Conservation (phyloP, 2,329 filamentous ascomycete species). For the Xylaria digitata region DNA sequence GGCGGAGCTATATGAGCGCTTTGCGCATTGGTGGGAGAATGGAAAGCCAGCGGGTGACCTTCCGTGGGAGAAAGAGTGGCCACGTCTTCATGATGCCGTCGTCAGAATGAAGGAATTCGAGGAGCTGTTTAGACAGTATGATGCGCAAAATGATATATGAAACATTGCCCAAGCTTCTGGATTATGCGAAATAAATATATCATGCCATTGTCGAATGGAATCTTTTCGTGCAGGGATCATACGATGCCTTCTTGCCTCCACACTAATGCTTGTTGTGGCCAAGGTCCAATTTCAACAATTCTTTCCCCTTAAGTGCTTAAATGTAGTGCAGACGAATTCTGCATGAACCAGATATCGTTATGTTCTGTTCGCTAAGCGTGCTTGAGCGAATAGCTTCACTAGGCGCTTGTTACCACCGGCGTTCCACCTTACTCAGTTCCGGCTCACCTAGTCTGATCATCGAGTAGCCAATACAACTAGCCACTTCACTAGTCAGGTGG, state of each 20-base stretch:
- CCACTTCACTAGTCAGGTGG: too few species aligned
- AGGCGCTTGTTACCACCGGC: constrained; percentile 4
- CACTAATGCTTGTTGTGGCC: neutral
- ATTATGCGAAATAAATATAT: neutral
- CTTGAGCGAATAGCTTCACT: neutral
- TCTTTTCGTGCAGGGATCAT: neutral
- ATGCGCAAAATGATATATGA: constrained; percentile 28
- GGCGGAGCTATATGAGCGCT: constrained; percentile 67
- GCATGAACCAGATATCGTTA: too few species aligned
- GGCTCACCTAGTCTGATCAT: too few species aligned
- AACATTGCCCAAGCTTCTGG: neutral
- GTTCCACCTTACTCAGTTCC: neutral
- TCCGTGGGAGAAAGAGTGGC: constrained; percentile 51
- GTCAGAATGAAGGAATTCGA: constrained; percentile 40
- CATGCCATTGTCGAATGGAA: neutral
- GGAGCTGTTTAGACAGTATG: constrained; percentile 43
- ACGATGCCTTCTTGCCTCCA: neutral
- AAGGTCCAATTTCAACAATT: neutral
- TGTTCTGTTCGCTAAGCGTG: too few species aligned
- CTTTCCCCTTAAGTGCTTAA: neutral
- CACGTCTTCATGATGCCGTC: constrained; percentile 53
- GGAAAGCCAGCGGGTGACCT: constrained; percentile 33
- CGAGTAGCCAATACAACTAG: too few species aligned
- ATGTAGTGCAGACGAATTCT: too few species aligned
- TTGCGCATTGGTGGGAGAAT: constrained; percentile 52